These are phyloP conservation scores for Tarenaya hassleriana DNA, from an alignment of 345 rosid genomes.

Conservation along the genomic window DNA sequence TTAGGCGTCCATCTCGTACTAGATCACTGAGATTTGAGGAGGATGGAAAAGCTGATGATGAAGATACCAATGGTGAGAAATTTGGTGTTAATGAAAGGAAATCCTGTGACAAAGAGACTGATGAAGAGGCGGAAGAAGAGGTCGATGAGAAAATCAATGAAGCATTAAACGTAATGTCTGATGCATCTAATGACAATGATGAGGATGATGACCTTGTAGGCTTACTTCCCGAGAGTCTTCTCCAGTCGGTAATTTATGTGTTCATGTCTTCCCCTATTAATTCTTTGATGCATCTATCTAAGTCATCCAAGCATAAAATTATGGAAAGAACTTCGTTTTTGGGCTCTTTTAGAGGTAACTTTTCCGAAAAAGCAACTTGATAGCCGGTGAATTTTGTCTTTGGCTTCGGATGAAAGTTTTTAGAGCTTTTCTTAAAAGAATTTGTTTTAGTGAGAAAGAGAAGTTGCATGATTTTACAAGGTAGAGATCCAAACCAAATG, in stretches of 20 bases:
- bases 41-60: conserved; percentile 13
- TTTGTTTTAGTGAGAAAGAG: too few relatives aligned
- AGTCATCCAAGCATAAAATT: too few relatives aligned
- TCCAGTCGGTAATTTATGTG: conserved; percentile 46
- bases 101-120: conserved; percentile 8
- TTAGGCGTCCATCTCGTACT: conserved; percentile 46
- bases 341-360: too few relatives aligned
- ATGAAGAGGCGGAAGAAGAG: conserved; percentile 1
- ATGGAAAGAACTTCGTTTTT: too few relatives aligned
- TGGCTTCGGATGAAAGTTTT: too few relatives aligned
- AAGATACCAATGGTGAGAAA: background rate
- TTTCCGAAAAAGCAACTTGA: too few relatives aligned
- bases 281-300: too few relatives aligned
- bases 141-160: conserved; percentile 13
- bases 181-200: conserved; percentile 24
- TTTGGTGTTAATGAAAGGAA: conserved; percentile 1
- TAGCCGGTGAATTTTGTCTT: too few relatives aligned
- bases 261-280: background rate
- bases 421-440: too few relatives aligned
- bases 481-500: too few relatives aligned
- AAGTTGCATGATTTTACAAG: too few relatives aligned
- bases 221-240: conserved; percentile 39
- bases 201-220: conserved; percentile 28
- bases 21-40: conserved; percentile 58
- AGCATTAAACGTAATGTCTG: conserved; percentile 14